Evolutionary conservation across 129 eudicot genomes (phyloP).

Genomic region (Apium graveolens): DNA sequence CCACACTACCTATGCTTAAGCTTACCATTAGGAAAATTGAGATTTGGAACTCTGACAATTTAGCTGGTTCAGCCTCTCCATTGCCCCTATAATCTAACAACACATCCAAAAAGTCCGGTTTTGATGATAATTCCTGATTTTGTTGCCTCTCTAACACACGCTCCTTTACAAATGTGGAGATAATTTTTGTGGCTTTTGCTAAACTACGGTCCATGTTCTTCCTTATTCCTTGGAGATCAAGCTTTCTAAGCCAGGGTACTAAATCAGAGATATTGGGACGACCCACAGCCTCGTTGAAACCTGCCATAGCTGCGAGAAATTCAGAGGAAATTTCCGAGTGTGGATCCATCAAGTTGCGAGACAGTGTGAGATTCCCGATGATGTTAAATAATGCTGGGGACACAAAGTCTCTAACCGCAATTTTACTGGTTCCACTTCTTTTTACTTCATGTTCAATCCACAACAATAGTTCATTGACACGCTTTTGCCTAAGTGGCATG

Average conservation of each 20-base stretch:
- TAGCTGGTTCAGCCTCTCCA: neutral
- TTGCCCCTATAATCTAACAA: neutral
- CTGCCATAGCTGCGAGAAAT: neutral
- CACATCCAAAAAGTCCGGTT: neutral
- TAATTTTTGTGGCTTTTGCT: neutral
- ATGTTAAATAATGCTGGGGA: neutral
- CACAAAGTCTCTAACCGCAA: neutral
- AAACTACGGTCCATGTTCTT: neutral
- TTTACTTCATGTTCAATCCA: neutral
- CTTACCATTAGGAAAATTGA: neutral
- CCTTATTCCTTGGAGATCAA: neutral
- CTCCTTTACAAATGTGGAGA: neutral
- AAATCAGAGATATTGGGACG: neutral
- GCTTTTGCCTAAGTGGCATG: neutral
- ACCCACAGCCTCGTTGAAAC: neutral
- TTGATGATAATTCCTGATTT: neutral
- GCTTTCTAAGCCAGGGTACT: neutral
- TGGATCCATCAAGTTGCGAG: neutral
- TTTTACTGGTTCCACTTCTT: neutral
- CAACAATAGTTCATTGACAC: neutral
- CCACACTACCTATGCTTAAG: neutral
- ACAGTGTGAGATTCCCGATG: neutral
- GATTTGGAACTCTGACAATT: neutral
- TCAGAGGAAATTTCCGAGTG: neutral
- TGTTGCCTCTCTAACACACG: neutral